Percentiles rank a stretch among this genome's conserved stretches.
phyloP scores from a whole-genome alignment of 2,329 filamentous ascomycete genomes.

The Epichloe typhina region DNA sequence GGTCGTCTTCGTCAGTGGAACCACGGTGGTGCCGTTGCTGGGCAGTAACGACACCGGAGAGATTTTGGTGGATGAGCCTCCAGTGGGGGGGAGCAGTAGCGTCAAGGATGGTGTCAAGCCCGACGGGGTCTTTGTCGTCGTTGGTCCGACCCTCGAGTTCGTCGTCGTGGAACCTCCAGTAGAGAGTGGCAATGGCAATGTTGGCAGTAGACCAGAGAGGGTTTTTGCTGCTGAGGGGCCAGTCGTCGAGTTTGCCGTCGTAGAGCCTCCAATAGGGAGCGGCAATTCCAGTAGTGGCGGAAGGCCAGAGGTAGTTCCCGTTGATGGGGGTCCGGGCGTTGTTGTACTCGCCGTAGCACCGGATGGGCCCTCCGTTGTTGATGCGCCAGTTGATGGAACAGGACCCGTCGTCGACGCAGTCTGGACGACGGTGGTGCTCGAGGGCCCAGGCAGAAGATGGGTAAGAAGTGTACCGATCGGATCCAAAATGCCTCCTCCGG shows the following conservation, averaged over 20 bases:
- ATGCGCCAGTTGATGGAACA: neutral
- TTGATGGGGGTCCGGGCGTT: neutral
- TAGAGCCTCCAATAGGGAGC: neutral
- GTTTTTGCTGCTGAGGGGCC: no score
- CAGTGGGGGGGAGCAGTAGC: neutral
- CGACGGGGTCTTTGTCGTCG: neutral
- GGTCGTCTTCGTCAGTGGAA: conserved; percentile 4
- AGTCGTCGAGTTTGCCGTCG: neutral
- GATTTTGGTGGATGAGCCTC: neutral
- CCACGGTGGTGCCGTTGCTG: conserved; percentile 8
- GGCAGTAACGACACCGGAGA: neutral
- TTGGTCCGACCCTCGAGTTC: neutral
- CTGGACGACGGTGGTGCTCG: conserved; percentile 5
- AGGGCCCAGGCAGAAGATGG: conserved; percentile 8
- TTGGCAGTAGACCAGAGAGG: neutral
- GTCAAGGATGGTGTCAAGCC: neutral
- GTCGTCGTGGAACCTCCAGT: neutral
- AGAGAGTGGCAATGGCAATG: neutral
- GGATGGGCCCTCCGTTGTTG: neutral
- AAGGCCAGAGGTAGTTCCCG: neutral
- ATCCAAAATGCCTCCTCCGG: conserved; percentile 10
- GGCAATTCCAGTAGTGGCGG: neutral
- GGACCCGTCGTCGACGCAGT: neutral
- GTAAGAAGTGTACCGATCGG: conserved; percentile 12
- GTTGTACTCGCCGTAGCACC: neutral